Evolutionary conservation across 2,329 filamentous ascomycete genomes (phyloP).

Genomic region (Fragosphaeria purpurea): DNA sequence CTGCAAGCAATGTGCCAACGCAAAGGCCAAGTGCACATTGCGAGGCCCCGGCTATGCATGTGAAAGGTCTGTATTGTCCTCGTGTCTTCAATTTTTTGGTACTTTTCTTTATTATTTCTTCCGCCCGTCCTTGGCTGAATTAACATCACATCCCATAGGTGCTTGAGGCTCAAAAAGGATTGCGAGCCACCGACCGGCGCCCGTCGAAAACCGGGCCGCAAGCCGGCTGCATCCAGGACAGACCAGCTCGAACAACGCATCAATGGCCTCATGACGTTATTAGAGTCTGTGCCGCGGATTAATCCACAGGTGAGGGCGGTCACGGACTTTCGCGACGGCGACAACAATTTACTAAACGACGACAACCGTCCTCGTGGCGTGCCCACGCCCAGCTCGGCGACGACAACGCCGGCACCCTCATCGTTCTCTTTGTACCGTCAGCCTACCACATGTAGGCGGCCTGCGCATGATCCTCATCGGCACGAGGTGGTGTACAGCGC

Average conservation of each 20-base stretch:
- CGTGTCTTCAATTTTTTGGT: neutral
- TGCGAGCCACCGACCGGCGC: conserved; percentile 5
- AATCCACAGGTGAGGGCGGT: neutral
- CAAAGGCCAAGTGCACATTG: conserved; percentile 8
- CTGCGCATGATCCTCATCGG: too few relatives aligned
- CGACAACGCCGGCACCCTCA: neutral
- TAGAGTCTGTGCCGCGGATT: neutral
- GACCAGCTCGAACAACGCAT: conserved; percentile 7
- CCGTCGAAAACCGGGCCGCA: conserved; percentile 6
- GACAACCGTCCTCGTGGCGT: too few relatives aligned
- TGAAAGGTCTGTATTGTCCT: conserved; percentile 1
- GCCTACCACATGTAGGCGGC: too few relatives aligned
- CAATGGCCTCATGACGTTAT: conserved; percentile 4
- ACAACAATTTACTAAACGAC: too few relatives aligned
- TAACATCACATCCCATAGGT: neutral
- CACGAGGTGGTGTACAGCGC: too few relatives aligned
- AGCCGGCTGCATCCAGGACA: conserved; percentile 3
- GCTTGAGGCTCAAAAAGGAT: conserved; percentile 5
- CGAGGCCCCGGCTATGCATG: conserved; percentile 1
- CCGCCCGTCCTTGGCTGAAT: neutral
- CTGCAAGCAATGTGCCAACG: conserved; percentile 7
- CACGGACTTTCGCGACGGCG: too few relatives aligned
- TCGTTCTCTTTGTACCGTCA: too few relatives aligned
- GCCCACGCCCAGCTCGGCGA: neutral
- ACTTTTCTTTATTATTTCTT: neutral